Base-by-base conservation (phyloP, 2,329 filamentous ascomycete species). In the Botrytis porri region DNA sequence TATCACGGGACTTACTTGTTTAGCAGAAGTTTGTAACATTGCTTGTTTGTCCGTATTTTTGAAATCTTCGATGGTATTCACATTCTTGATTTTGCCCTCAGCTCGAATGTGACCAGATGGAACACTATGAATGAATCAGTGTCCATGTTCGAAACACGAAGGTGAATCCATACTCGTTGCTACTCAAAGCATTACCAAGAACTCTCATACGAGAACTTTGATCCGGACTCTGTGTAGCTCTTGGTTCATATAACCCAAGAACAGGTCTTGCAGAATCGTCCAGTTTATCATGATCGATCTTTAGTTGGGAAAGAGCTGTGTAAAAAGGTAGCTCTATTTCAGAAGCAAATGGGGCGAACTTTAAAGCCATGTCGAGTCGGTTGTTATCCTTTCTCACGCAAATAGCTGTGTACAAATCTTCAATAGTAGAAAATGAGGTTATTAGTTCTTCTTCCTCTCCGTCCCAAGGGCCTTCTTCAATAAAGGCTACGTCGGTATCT, bases 271-370 rank as follows among this genome's bases (percentile, higher is more conserved):
- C 93, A 16, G 95, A 97, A 82, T 97, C 95, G 84, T 98, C 93
- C 69, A 99, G 93, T 84, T 95, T 97, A 84, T 98, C 96, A 87
- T 97, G 92, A 82, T 98, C 94, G 81, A 99, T 94, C 84, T 99
- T 99, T 77, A 92, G 92, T 9, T 92, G 90, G 74, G 97, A 96
- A n/a, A 99, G 88, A 8, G 94, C 91, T 63, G 93, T 92, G 82
- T 98, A 99, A 83, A 99, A 99, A 62, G 94, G 93, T 61, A 98
- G 87, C 81, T 99, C 96, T 80, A 98, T 94, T 83, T 98, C 94
- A 66, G 95, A 97, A 59, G 91, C 89, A 86, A 97, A 98, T 1
- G 95, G 92, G 74, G 94, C 93, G 83, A 95, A 99, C 84, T 91
- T 89, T 81, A 93, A 85, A 72, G 80, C 78, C 80, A 80, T 80